Percentiles rank a stretch among this genome's conserved stretches.
Evolutionary conservation across 2,329 filamentous ascomycete genomes (phyloP).

Genomic region (Xylaria sp.): DNA sequence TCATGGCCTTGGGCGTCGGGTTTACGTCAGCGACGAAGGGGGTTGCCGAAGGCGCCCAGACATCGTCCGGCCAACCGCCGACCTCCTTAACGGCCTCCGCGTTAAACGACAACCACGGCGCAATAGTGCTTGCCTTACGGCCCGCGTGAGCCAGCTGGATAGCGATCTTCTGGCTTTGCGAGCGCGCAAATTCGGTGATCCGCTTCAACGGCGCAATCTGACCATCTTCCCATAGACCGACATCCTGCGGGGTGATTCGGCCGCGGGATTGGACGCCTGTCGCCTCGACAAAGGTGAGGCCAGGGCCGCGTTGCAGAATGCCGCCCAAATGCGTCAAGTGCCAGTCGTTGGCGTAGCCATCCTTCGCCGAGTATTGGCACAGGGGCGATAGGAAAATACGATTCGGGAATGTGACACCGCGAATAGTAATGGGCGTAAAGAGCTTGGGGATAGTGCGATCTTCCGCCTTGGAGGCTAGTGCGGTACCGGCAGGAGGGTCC

Average conservation of each 20-base stretch:
- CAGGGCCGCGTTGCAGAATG: slow-evolving; percentile 67
- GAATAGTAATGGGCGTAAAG: slow-evolving; percentile 54
- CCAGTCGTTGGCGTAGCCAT: slow-evolving; percentile 71
- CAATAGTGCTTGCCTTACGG: slow-evolving; percentile 45
- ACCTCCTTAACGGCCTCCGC: slow-evolving; percentile 38
- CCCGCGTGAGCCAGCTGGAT: slow-evolving; percentile 75
- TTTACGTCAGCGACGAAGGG: slow-evolving; percentile 59
- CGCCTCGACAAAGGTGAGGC: slow-evolving; percentile 71
- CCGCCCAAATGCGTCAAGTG: slow-evolving; percentile 76
- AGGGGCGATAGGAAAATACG: slow-evolving; percentile 54
- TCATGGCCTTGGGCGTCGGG: slow-evolving; percentile 64
- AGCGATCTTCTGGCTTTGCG: slow-evolving; percentile 66
- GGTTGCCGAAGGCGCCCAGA: slow-evolving; percentile 61
- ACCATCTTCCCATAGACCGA: slow-evolving; percentile 73
- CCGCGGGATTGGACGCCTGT: slow-evolving; percentile 71
- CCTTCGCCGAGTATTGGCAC: slow-evolving; percentile 53
- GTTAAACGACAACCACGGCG: slow-evolving; percentile 42
- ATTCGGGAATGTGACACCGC: slow-evolving; percentile 52
- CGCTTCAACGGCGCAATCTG: slow-evolving; percentile 60
- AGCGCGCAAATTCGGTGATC: slow-evolving; percentile 51
- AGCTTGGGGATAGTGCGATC: slow-evolving; percentile 57
- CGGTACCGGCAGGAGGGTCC: slow-evolving; percentile 47
- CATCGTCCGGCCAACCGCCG: slow-evolving; percentile 47
- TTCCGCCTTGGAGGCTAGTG: slow-evolving; percentile 27
- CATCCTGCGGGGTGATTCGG: slow-evolving; percentile 73